phyloP scores from a whole-genome alignment of 768 basidiomycete species.

The Termitomyces sp. region DNA sequence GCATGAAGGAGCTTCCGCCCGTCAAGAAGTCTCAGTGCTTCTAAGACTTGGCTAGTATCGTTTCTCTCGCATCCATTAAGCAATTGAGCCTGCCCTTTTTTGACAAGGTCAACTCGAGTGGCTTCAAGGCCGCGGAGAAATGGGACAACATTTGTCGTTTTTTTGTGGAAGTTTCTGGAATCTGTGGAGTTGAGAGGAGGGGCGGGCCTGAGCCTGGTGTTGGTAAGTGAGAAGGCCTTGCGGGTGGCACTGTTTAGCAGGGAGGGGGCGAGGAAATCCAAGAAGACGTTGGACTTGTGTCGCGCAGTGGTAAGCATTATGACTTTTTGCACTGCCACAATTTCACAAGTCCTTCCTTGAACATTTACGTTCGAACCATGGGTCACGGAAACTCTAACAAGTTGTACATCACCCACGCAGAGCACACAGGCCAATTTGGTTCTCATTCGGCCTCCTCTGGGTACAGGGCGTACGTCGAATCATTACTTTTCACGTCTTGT shows the following conservation, averaged over 20 bases:
- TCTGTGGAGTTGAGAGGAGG: background rate
- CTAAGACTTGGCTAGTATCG: constrained; percentile 25
- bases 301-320: constrained; percentile 15
- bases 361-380: constrained; percentile 37
- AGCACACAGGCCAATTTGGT: constrained; percentile 78
- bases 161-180: constrained; percentile 5
- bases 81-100: constrained; percentile 34
- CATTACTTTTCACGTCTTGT: constrained; percentile 4
- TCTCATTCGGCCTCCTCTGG: constrained; percentile 80
- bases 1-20: constrained; percentile 39
- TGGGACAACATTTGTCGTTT: constrained; percentile 10
- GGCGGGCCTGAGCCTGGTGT: background rate
- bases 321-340: constrained; percentile 7
- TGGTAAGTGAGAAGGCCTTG: background rate
- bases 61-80: constrained; percentile 30
- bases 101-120: constrained; percentile 19
- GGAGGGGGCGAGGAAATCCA: constrained; percentile 43
- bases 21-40: constrained; percentile 42
- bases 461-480: constrained; percentile 49
- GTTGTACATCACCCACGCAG: constrained; percentile 85
- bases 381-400: constrained; percentile 87
- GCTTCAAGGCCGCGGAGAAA: constrained; percentile 10
- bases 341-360: background rate
- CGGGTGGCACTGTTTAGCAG: constrained; percentile 18
- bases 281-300: constrained; percentile 22